Evolutionary conservation across 2,329 filamentous ascomycete species (phyloP).

Genomic region (Atkinsonella texensis): DNA sequence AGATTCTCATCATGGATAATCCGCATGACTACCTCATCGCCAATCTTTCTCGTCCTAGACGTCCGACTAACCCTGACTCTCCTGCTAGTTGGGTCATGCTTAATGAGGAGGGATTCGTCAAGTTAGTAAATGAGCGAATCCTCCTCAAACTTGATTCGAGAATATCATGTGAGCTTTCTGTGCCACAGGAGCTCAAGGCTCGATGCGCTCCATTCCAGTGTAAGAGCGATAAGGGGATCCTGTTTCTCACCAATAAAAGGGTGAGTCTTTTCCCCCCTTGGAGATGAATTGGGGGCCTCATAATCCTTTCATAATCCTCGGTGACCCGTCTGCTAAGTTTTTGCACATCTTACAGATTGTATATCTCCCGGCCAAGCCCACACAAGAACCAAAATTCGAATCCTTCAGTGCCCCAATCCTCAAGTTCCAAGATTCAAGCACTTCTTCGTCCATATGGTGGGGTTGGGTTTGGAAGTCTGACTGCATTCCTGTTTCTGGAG

Average conservation of each 20-base stretch:
- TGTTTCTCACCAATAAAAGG: conserved; percentile 76
- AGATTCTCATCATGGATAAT: conserved; percentile 24
- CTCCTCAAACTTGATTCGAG: conserved; percentile 71
- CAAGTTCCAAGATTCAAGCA: conserved; percentile 75
- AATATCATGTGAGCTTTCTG: conserved; percentile 63
- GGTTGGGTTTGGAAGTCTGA: conserved; percentile 82
- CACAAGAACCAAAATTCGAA: conserved; percentile 50
- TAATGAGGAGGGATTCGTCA: conserved; percentile 65
- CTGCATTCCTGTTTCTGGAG: conserved; percentile 69
- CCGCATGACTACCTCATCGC: conserved; percentile 29
- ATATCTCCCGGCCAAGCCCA: conserved; percentile 66
- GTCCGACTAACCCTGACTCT: conserved; percentile 39
- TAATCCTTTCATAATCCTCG: not conserved
- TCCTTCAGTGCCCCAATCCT: conserved; percentile 85
- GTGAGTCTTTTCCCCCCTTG: conserved; percentile 34
- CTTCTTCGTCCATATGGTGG: conserved; percentile 74
- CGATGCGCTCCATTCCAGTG: conserved; percentile 52
- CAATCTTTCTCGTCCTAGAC: conserved; percentile 20
- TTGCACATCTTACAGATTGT: conserved; percentile 50
- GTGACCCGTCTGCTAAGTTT: not conserved
- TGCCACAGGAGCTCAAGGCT: conserved; percentile 49
- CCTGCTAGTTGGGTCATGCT: conserved; percentile 80
- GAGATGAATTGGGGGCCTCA: not conserved
- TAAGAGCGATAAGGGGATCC: conserved; percentile 61
- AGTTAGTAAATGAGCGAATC: conserved; percentile 71